Percentiles rank a stretch among this genome's conserved stretches.
Evolutionary conservation across 306 rosid species (phyloP).

Genomic region (Cucurbita maxima): DNA sequence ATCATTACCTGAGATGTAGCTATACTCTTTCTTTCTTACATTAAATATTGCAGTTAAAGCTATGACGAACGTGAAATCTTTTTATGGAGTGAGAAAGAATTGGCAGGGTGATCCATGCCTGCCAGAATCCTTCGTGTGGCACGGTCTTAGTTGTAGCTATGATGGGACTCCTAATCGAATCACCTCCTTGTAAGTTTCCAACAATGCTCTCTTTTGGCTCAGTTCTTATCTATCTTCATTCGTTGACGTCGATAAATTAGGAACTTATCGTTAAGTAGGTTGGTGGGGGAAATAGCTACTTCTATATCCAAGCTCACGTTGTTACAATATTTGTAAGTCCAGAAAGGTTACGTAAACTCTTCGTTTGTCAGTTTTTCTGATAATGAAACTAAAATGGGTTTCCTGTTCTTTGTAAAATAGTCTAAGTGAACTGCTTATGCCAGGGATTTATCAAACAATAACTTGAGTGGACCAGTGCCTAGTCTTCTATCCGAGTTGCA

Average conservation of each 20-base stretch:
- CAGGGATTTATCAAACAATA: slow-evolving; percentile 7
- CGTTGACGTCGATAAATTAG: neutral
- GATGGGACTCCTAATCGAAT: neutral
- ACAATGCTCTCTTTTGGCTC: neutral
- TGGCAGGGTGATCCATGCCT: slow-evolving; percentile 10
- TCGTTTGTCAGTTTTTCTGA: neutral
- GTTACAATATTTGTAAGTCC: slow-evolving; percentile 6
- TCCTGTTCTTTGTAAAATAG: neutral
- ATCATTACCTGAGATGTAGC: neutral
- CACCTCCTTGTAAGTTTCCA: slow-evolving; percentile 5
- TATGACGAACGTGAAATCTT: neutral
- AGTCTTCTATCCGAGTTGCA: neutral
- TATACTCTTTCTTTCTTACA: neutral
- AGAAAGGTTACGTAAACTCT: neutral
- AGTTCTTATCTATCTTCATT: neutral
- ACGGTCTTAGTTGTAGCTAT: slow-evolving; percentile 5
- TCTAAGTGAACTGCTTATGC: neutral
- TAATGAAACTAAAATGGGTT: neutral
- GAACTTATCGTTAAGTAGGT: slow-evolving; percentile 7
- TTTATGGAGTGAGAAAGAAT: slow-evolving; percentile 2
- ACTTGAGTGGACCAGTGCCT: neutral
- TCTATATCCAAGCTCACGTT: neutral
- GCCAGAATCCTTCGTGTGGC: slow-evolving; percentile 6
- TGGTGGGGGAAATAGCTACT: slow-evolving; percentile 10
- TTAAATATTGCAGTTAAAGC: slow-evolving; percentile 4